phyloP scores from a whole-genome alignment of 2,329 filamentous ascomycete genomes.

The Cladophialophora chaetospira region DNA sequence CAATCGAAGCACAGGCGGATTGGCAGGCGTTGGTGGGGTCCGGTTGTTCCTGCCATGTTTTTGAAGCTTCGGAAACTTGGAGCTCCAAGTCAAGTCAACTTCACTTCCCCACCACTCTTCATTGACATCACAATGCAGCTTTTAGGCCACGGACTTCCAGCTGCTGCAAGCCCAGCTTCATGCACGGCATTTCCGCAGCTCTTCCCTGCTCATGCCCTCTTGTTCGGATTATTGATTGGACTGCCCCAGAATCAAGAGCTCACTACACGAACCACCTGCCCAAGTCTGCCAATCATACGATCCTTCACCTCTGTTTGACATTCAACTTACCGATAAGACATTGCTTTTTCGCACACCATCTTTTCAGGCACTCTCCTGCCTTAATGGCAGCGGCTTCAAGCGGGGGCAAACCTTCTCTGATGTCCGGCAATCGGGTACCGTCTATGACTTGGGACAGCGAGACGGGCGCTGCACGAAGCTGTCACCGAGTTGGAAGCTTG shows the following conservation, averaged over 20 bases:
- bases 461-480: background rate
- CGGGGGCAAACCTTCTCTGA: background rate
- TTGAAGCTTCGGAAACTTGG: background rate
- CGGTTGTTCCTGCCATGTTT: background rate
- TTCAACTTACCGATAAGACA: conserved; percentile 15
- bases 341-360: background rate
- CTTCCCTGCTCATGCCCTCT: background rate
- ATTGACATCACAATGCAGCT: conserved; percentile 19
- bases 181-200: conserved; percentile 15
- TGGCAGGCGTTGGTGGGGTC: too few relatives aligned
- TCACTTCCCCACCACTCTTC: background rate
- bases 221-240: conserved; percentile 10
- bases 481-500: background rate
- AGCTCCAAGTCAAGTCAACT: background rate
- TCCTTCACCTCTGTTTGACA: background rate
- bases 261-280: background rate
- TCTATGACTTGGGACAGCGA: background rate
- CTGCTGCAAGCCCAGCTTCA: conserved; percentile 1
- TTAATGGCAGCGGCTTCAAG: conserved; percentile 1
- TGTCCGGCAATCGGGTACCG: background rate
- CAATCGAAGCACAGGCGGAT: too few relatives aligned
- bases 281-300: background rate
- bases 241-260: background rate
- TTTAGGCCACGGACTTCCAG: conserved; percentile 7
- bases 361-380: background rate